phyloP scores from a whole-genome alignment of 1,284 basidiomycete genomes.

The Leccinum colubrinum region DNA sequence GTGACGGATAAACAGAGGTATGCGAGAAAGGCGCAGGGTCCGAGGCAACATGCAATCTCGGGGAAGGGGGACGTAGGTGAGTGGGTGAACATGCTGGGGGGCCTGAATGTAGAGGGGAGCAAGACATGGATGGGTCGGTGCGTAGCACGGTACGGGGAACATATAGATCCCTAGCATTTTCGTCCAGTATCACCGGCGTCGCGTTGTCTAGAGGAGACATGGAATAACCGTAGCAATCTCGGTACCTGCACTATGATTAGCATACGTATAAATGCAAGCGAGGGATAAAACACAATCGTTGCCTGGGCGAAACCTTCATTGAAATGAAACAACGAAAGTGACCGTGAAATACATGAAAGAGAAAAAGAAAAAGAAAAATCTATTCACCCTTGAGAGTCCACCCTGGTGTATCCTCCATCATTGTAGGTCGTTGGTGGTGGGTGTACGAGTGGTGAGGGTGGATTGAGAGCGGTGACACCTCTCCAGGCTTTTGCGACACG shows the following conservation, averaged over 20 bases:
- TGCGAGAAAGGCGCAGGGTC: conserved; percentile 30
- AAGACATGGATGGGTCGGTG: conserved; percentile 13
- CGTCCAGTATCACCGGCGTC: conserved; percentile 31
- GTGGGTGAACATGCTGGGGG: conserved; percentile 19
- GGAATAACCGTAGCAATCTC: conserved; percentile 30
- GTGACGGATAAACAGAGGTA: conserved; percentile 31
- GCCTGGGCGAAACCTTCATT: conserved; percentile 14
- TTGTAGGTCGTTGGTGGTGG: conserved; percentile 24
- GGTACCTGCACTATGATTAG: conserved; percentile 28
- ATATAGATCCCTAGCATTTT: conserved; percentile 15
- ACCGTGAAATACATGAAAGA: not conserved
- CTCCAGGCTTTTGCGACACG: conserved; percentile 65
- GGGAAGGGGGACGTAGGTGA: conserved; percentile 31
- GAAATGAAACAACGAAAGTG: conserved; percentile 1
- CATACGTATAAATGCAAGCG: conserved; percentile 16
- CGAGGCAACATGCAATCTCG: conserved; percentile 26
- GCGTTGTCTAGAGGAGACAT: conserved; percentile 32
- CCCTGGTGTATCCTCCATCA: conserved; percentile 22
- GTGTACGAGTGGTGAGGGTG: conserved; percentile 22
- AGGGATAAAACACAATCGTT: conserved; percentile 6
- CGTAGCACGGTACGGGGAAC: conserved; percentile 27
- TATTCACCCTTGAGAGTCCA: conserved; percentile 32
- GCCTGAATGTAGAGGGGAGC: conserved; percentile 2
- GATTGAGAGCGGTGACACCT: conserved; percentile 61
- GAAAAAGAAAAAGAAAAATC: conserved; percentile 1